These are phyloP conservation scores for Aphanomyces stellatus DNA, from an alignment of 352 stramenopile genomes.

Conservation along the genomic window DNA sequence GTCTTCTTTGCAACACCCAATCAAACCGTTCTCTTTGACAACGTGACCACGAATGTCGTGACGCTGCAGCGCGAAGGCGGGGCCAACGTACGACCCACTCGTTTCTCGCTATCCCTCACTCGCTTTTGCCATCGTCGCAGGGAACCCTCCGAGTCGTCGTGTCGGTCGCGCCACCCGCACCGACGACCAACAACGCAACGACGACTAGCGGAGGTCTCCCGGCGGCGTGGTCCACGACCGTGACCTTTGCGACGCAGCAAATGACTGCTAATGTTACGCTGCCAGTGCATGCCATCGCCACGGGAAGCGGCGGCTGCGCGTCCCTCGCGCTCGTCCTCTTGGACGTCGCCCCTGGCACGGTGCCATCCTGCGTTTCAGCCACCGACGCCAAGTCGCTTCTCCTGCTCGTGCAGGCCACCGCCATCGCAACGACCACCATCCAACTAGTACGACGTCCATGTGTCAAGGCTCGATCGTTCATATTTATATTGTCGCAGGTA, in stretches of 20 bases:
- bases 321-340: background rate
- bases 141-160: constrained; percentile 4
- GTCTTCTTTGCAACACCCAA: constrained; percentile 33
- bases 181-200: constrained; percentile 5
- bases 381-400: background rate
- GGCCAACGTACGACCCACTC: background rate
- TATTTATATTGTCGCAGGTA: background rate
- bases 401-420: constrained; percentile 11
- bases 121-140: background rate
- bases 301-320: background rate
- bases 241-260: constrained; percentile 2
- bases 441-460: background rate
- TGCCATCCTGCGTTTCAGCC: background rate
- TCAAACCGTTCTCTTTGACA: constrained; percentile 10
- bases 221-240: background rate
- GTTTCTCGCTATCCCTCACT: background rate
- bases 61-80: constrained; percentile 3
- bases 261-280: background rate
- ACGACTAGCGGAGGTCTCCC: background rate
- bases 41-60: background rate
- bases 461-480: background rate
- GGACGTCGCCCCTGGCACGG: background rate
- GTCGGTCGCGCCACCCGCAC: background rate
- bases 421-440: background rate
- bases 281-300: background rate